Percentiles rank a stretch among this genome's conserved stretches.
phyloP scores from a whole-genome alignment of 495 filamentous ascomycete species.

The Penicillium soppii region DNA sequence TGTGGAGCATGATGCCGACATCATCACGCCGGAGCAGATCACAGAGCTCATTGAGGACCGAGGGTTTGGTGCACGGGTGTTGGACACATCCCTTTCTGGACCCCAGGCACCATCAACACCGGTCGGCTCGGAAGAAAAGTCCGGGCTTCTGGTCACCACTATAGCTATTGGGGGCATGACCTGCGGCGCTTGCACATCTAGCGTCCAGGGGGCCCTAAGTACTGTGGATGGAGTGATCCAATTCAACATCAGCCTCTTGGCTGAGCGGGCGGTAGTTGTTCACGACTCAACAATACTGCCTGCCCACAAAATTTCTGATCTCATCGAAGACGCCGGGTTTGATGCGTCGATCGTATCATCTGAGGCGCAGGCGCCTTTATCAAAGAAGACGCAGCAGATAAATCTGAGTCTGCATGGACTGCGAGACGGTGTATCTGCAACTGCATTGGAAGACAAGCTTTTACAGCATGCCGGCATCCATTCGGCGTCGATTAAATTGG shows the following conservation, averaged over 20 bases:
- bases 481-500: constrained; percentile 67
- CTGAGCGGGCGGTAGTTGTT: constrained; percentile 85
- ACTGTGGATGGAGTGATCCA: constrained; percentile 73
- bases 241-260: constrained; percentile 91
- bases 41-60: constrained; percentile 88
- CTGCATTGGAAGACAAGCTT: constrained; percentile 67
- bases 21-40: constrained; percentile 66
- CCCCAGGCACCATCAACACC: constrained; percentile 13
- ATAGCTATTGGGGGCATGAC: constrained; percentile 93
- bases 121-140: constrained; percentile 39
- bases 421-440: constrained; percentile 66
- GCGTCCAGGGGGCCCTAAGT: constrained; percentile 80
- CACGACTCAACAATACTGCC: constrained; percentile 75
- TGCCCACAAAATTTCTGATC: constrained; percentile 65
- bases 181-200: constrained; percentile 92
- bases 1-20: constrained; percentile 72
- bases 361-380: constrained; percentile 32
- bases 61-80: constrained; percentile 84
- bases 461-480: constrained; percentile 65
- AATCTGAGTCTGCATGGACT: constrained; percentile 85
- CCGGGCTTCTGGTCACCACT: constrained; percentile 64
- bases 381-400: constrained; percentile 45
- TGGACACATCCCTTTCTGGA: constrained; percentile 43
- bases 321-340: constrained; percentile 75
- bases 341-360: constrained; percentile 71